Percentiles rank a stretch among this genome's conserved stretches.
Evolutionary conservation across 148 eudicot species (phyloP).

Genomic region (Vaccinium myrtillus): DNA sequence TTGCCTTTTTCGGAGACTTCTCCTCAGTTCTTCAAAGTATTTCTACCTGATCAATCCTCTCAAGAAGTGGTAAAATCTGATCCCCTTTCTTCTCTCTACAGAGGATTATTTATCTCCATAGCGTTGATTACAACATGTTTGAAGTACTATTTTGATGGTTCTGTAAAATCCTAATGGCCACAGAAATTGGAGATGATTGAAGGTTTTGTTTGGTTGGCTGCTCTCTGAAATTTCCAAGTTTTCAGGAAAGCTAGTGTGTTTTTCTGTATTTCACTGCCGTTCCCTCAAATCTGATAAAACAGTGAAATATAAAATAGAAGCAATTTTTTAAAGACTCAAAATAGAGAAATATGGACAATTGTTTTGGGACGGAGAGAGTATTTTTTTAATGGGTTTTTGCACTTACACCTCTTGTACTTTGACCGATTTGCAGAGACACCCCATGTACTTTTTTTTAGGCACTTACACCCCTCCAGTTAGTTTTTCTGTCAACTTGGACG

Average conservation of each 20-base stretch:
- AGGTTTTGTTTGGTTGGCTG: not conserved
- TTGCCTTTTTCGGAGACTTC: not conserved
- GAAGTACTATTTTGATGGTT: not conserved
- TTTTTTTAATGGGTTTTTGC: too few relatives aligned
- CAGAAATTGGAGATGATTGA: not conserved
- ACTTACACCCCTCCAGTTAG: too few relatives aligned
- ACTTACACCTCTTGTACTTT: too few relatives aligned
- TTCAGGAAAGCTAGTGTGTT: not conserved
- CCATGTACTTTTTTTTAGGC: too few relatives aligned
- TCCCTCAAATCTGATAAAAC: not conserved
- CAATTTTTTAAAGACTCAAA: too few relatives aligned
- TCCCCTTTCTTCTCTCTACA: not conserved
- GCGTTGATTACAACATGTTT: not conserved
- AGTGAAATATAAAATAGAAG: too few relatives aligned
- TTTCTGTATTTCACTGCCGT: not conserved
- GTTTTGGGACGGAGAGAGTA: too few relatives aligned
- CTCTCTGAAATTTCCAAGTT: not conserved
- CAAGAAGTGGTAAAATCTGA: not conserved
- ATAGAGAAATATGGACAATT: too few relatives aligned
- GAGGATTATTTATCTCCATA: not conserved
- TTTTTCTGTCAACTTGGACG: too few relatives aligned
- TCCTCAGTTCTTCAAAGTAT: slow-evolving; percentile 6
- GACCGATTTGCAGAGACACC: too few relatives aligned
- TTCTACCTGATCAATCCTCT: not conserved
- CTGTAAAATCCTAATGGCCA: not conserved